phyloP scores from a whole-genome alignment of 352 stramenopile species.

The Globisporangium radiosum region DNA sequence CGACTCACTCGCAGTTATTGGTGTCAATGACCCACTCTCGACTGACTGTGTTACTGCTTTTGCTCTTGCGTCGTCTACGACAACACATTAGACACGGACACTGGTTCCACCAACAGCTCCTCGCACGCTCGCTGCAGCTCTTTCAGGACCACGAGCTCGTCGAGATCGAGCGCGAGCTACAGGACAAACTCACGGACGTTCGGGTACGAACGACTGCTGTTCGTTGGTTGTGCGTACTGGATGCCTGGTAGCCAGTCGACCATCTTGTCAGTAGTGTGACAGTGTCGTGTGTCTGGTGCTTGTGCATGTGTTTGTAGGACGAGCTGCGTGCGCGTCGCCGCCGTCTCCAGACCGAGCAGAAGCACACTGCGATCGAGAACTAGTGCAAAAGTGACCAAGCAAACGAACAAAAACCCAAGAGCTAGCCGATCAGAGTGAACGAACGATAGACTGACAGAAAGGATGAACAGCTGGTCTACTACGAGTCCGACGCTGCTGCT shows the following conservation, averaged over 20 bases:
- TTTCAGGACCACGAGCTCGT: conserved; percentile 37
- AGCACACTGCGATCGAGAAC: conserved; percentile 4
- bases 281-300: too few species aligned
- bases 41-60: too few species aligned
- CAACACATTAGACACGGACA: conserved; percentile 33
- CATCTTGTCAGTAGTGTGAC: too few species aligned
- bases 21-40: too few species aligned
- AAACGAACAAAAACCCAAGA: background rate
- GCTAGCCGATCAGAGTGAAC: background rate
- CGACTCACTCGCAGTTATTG: too few species aligned
- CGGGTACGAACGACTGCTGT: conserved; percentile 10
- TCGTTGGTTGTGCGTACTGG: too few species aligned
- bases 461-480: background rate
- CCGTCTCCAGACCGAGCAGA: conserved; percentile 1
- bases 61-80: background rate
- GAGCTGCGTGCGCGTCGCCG: conserved; percentile 19
- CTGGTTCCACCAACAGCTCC: conserved; percentile 57
- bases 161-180: conserved; percentile 40
- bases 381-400: background rate
- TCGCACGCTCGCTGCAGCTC: conserved; percentile 44
- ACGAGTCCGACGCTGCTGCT: too few species aligned
- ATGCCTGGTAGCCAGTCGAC: too few species aligned
- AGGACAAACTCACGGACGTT: conserved; percentile 41
- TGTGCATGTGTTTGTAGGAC: conserved; percentile 11
- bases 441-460: background rate